Evolutionary conservation across 2,329 filamentous ascomycete species (phyloP).

Genomic region (Cladorrhinum sp.): DNA sequence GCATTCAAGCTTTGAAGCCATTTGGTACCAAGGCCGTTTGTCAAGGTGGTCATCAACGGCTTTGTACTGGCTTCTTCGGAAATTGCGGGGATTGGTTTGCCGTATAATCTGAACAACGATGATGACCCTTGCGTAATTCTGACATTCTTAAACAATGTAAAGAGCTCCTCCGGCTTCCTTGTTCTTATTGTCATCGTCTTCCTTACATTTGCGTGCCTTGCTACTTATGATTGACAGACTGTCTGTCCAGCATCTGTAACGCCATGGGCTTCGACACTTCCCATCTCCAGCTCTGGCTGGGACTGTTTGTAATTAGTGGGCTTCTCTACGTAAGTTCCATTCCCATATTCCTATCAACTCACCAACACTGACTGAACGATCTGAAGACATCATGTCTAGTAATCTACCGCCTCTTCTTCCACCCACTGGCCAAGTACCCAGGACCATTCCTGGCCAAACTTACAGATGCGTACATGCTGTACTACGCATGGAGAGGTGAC

Average conservation of each 20-base stretch:
- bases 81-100: background rate
- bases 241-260: background rate
- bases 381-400: constrained; percentile 40
- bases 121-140: constrained; percentile 7
- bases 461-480: constrained; percentile 64
- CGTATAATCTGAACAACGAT: background rate
- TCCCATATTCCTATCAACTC: background rate
- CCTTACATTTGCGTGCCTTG: background rate
- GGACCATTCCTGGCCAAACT: constrained; percentile 62
- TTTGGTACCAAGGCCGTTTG: background rate
- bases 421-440: constrained; percentile 63
- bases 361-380: background rate
- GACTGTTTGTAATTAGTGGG: constrained; percentile 35
- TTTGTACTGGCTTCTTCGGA: background rate
- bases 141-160: background rate
- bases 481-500: constrained; percentile 72
- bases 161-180: background rate
- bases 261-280: constrained; percentile 28
- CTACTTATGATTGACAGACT: background rate
- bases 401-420: constrained; percentile 59
- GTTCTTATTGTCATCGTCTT: background rate
- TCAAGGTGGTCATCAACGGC: constrained; percentile 3
- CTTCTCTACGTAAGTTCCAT: constrained; percentile 42
- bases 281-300: constrained; percentile 42
- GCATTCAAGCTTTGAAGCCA: constrained; percentile 9